These are phyloP conservation scores for Micractinium sp. DNA, from an alignment of 139 green algal genomes.

Conservation along the genomic window DNA sequence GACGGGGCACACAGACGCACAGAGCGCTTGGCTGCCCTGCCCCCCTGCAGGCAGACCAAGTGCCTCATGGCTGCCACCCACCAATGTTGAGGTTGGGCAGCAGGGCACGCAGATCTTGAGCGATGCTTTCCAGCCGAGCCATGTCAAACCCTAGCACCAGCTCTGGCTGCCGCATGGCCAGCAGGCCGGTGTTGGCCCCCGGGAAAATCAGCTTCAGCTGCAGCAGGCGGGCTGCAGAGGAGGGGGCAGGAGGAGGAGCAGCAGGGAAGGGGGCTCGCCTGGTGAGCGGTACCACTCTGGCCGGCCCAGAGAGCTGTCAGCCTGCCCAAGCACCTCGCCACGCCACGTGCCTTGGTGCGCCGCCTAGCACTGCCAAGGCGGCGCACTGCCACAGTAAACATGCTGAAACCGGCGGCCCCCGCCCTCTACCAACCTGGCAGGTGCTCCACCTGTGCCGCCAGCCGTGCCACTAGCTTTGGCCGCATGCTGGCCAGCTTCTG, in stretches of 20 bases:
- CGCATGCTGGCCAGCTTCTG: slow-evolving; percentile 51
- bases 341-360: no score
- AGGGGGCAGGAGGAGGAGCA: not conserved
- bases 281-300: no score
- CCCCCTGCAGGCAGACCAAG: not conserved
- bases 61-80: not conserved
- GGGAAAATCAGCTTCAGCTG: slow-evolving; percentile 71
- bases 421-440: not conserved
- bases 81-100: slow-evolving; percentile 68
- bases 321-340: no score
- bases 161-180: slow-evolving; percentile 63
- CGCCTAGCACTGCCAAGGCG: no score
- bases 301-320: no score
- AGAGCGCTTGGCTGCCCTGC: not conserved
- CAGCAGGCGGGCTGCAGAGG: slow-evolving; percentile 52
- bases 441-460: slow-evolving; percentile 39
- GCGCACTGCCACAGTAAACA: no score
- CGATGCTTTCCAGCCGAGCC: slow-evolving; percentile 39
- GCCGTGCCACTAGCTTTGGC: slow-evolving; percentile 49
- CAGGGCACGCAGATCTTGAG: slow-evolving; percentile 53
- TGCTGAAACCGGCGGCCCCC: no score
- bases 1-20: not conserved
- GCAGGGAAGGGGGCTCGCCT: not conserved
- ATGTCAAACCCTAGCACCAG: slow-evolving; percentile 67
- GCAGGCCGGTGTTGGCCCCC: slow-evolving; percentile 51